Conservation (phyloP, 345 rosid genomes). For the Populus euphratica region DNA sequence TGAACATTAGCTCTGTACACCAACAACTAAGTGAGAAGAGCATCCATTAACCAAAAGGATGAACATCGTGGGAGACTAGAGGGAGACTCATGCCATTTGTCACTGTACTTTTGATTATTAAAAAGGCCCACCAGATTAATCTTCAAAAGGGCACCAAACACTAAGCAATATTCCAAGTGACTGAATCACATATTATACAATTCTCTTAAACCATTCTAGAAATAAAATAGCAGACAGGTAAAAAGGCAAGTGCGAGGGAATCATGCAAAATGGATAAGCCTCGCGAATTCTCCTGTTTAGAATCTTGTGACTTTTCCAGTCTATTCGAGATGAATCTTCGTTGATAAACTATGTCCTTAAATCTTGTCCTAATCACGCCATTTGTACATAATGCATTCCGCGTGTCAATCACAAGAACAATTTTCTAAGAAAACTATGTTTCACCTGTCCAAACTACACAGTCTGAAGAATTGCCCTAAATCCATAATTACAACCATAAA, state of each 20-base stretch:
- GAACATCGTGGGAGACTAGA: not conserved
- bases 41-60: not conserved
- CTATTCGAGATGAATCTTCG: constrained; percentile 9
- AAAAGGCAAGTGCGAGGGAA: not conserved
- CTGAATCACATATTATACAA: not conserved
- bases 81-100: not conserved
- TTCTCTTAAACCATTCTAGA: not conserved
- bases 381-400: constrained; percentile 13
- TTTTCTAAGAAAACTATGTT: not conserved
- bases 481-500: not conserved
- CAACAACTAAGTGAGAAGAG: not conserved
- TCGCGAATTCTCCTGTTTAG: not conserved
- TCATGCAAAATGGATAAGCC: not conserved
- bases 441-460: not conserved
- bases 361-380: not conserved
- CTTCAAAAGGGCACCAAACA: not conserved
- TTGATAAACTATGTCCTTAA: not conserved
- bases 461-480: not conserved
- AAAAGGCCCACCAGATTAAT: not conserved
- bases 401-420: constrained; percentile 11
- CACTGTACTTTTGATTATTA: too few species aligned
- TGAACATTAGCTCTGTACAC: not conserved
- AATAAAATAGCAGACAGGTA: not conserved
- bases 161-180: not conserved
- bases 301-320: not conserved